Percentiles rank a stretch among this genome's conserved stretches.
These are phyloP conservation scores for Trypanosomatidae sp. DNA, from an alignment of 208 protist species.

Conservation along the genomic window DNA sequence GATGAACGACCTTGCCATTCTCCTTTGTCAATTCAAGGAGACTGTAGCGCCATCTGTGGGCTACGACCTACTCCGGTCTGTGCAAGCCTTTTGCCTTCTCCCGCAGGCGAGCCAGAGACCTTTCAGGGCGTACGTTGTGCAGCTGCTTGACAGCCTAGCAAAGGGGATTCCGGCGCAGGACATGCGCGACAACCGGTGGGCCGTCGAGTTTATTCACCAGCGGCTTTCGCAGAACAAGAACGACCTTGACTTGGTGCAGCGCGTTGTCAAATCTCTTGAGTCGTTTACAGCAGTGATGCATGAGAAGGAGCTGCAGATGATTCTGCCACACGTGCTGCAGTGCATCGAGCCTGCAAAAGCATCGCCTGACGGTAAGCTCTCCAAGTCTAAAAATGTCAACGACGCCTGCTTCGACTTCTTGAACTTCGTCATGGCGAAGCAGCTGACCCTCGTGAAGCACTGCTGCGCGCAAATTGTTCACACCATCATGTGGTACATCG, in stretches of 20 bases:
- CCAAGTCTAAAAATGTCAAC: constrained; percentile 83
- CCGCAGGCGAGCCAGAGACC: constrained; percentile 87
- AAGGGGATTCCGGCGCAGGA: constrained; percentile 75
- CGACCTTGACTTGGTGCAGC: constrained; percentile 75
- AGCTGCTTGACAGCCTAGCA: constrained; percentile 83
- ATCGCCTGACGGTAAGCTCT: constrained; percentile 21
- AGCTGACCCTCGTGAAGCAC: constrained; percentile 74
- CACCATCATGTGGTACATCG: constrained; percentile 89
- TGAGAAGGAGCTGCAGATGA: constrained; percentile 83
- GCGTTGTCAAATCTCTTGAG: constrained; percentile 84
- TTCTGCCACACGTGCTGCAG: constrained; percentile 87
- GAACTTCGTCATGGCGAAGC: constrained; percentile 78
- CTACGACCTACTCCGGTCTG: constrained; percentile 69
- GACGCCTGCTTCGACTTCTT: constrained; percentile 88
- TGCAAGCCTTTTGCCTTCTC: constrained; percentile 73
- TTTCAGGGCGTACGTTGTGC: constrained; percentile 79
- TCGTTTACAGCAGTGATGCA: constrained; percentile 87
- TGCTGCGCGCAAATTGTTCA: constrained; percentile 87
- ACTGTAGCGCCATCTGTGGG: constrained; percentile 57
- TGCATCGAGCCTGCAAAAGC: constrained; percentile 84
- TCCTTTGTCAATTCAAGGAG: constrained; percentile 78
- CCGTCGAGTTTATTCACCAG: constrained; percentile 91
- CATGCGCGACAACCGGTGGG: constrained; percentile 88
- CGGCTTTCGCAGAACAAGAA: constrained; percentile 86
- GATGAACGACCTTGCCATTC: constrained; percentile 80